phyloP scores from a whole-genome alignment of 1,284 basidiomycete species.

The Phenoliferia sp. region DNA sequence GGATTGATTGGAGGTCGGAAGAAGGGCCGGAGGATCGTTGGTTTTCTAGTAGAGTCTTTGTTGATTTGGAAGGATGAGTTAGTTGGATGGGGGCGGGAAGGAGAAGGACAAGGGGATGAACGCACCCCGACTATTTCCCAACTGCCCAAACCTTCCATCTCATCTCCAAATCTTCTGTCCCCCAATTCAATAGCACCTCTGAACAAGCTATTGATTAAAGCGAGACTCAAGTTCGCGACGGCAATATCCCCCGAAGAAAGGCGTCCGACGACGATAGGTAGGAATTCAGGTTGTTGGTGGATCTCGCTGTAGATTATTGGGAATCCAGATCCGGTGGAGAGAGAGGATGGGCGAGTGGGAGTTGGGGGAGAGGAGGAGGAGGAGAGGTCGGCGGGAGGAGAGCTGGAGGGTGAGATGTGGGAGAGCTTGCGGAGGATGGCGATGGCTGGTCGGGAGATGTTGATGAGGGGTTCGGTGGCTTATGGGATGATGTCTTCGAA shows the following conservation, averaged over 20 bases:
- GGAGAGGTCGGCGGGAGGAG: conserved; percentile 39
- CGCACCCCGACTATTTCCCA: conserved; percentile 77
- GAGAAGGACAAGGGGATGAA: conserved; percentile 20
- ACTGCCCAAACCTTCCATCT: conserved; percentile 72
- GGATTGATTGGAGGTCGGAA: conserved; percentile 70
- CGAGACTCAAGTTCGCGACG: conserved; percentile 72
- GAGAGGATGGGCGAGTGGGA: too few relatives aligned
- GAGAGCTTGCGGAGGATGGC: conserved; percentile 83
- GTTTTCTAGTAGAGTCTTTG: conserved; percentile 75
- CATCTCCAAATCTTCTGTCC: conserved; percentile 71
- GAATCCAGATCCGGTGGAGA: conserved; percentile 68
- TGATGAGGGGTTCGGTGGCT: conserved; percentile 69
- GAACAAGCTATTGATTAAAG: conserved; percentile 80
- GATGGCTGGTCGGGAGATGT: conserved; percentile 94
- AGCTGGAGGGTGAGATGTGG: conserved; percentile 48
- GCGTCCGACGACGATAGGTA: conserved; percentile 72
- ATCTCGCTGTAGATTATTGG: conserved; percentile 75
- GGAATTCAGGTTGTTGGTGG: conserved; percentile 57
- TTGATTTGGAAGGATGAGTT: conserved; percentile 10
- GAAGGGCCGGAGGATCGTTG: conserved; percentile 78
- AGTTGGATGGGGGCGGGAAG: neutral
- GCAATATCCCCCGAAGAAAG: conserved; percentile 76
- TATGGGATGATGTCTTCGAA: neutral
- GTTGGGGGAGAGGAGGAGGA: conserved; percentile 23
- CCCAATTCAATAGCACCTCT: conserved; percentile 67